phyloP scores from a whole-genome alignment of 495 filamentous ascomycete species.

The Bacidia rubella region DNA sequence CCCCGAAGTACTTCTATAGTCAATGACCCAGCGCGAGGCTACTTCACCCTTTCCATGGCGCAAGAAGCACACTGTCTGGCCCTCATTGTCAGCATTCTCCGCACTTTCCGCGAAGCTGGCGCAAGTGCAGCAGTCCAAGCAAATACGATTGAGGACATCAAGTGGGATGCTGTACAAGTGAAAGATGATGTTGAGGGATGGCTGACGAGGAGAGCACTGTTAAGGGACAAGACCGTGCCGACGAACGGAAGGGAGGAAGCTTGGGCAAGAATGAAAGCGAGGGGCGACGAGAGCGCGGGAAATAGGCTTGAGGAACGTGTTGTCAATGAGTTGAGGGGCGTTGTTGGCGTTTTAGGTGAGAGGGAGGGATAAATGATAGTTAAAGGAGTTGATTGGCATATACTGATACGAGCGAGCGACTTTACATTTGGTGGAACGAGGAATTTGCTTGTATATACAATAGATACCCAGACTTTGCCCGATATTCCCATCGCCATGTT shows the following conservation, averaged over 20 bases:
- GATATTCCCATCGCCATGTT: background rate
- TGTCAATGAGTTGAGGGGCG: slow-evolving; percentile 42
- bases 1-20: background rate
- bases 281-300: slow-evolving; percentile 27
- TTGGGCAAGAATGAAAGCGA: slow-evolving; percentile 40
- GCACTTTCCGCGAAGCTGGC: slow-evolving; percentile 44
- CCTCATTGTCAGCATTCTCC: slow-evolving; percentile 54
- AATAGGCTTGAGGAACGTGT: slow-evolving; percentile 62
- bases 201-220: slow-evolving; percentile 39
- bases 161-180: slow-evolving; percentile 55
- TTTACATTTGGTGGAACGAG: too few species aligned
- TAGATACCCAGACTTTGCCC: too few species aligned
- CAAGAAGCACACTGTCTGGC: slow-evolving; percentile 66
- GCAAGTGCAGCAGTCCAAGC: slow-evolving; percentile 43
- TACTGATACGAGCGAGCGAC: too few species aligned
- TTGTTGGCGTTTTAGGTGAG: slow-evolving; percentile 8
- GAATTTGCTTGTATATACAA: too few species aligned
- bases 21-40: slow-evolving; percentile 24
- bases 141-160: slow-evolving; percentile 48
- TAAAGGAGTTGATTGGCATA: background rate
- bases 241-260: slow-evolving; percentile 55
- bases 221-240: slow-evolving; percentile 60
- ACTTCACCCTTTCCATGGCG: slow-evolving; percentile 54
- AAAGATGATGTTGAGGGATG: slow-evolving; percentile 71
- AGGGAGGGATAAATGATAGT: background rate